Conservation (phyloP, 805 yeast genomes). For the Candida khao-thaluensis region DNA sequence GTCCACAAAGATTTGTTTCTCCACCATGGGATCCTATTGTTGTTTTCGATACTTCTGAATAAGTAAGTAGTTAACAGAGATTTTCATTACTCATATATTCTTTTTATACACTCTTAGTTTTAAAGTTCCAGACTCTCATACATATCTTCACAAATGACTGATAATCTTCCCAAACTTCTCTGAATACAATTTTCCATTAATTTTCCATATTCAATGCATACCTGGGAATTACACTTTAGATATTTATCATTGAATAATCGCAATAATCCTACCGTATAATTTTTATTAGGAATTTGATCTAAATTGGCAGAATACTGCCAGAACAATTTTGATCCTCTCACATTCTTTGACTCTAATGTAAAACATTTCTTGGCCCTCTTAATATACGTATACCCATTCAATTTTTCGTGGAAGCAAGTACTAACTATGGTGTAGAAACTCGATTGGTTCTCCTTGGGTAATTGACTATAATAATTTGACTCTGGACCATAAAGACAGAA, state of each 20-base stretch:
- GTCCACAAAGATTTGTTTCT: constrained; percentile 15
- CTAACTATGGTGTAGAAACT: constrained; percentile 5
- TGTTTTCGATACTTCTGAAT: constrained; percentile 14
- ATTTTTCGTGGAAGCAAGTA: constrained; percentile 13
- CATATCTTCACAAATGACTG: constrained; percentile 15
- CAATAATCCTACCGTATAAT: constrained; percentile 55
- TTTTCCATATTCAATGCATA: constrained; percentile 54
- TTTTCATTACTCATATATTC: background rate
- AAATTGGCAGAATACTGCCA: constrained; percentile 36
- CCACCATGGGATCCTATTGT: constrained; percentile 17
- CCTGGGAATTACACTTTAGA: constrained; percentile 47
- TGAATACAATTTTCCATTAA: constrained; percentile 52
- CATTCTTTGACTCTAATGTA: constrained; percentile 4
- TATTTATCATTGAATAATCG: constrained; percentile 35
- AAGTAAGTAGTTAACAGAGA: background rate
- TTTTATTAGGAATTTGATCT: constrained; percentile 39
- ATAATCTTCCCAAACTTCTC: constrained; percentile 48
- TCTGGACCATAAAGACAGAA: constrained; percentile 49
- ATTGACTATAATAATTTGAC: constrained; percentile 14
- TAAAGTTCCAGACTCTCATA: constrained; percentile 10
- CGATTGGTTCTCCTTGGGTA: constrained; percentile 2
- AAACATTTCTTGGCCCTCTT: constrained; percentile 37
- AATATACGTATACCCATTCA: constrained; percentile 49
- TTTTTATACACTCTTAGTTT: too few relatives aligned
- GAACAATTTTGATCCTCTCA: constrained; percentile 8